phyloP scores from a whole-genome alignment of 768 basidiomycete species.

The Leccinum imitatum region DNA sequence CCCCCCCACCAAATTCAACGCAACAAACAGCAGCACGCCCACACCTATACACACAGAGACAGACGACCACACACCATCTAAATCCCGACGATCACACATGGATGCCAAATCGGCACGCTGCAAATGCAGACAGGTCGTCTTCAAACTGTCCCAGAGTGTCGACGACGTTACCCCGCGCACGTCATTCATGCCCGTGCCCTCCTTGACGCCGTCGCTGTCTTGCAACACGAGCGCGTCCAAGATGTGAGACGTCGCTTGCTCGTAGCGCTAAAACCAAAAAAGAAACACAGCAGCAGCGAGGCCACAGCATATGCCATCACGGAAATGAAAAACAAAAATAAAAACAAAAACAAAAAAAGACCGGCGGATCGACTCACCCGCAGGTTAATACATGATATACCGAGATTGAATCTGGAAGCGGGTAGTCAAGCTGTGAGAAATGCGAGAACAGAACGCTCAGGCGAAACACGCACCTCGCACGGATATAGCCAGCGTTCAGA shows the following conservation, averaged over 20 bases:
- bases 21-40: slow-evolving; percentile 1
- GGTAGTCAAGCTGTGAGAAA: background rate
- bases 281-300: background rate
- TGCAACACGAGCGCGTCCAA: slow-evolving; percentile 89
- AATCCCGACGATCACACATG: slow-evolving; percentile 69
- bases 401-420: slow-evolving; percentile 79
- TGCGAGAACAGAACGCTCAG: background rate
- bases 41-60: background rate
- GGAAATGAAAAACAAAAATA: background rate
- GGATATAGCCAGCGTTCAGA: slow-evolving; percentile 86
- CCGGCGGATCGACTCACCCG: slow-evolving; percentile 45
- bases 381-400: slow-evolving; percentile 89
- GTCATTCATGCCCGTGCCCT: slow-evolving; percentile 43
- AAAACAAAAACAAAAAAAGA: background rate
- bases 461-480: slow-evolving; percentile 61
- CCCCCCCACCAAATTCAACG: background rate
- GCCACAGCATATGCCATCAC: slow-evolving; percentile 2
- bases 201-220: slow-evolving; percentile 75
- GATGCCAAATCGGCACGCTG: slow-evolving; percentile 73
- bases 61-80: slow-evolving; percentile 51
- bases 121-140: slow-evolving; percentile 79
- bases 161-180: slow-evolving; percentile 71
- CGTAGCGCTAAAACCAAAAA: slow-evolving; percentile 60
- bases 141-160: slow-evolving; percentile 86
- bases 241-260: slow-evolving; percentile 84